Evolutionary conservation across 176 grass and related monocot species (phyloP), one percentile per base, ranked within the genome.

Genomic region (Aegilops speltoides): DNA sequence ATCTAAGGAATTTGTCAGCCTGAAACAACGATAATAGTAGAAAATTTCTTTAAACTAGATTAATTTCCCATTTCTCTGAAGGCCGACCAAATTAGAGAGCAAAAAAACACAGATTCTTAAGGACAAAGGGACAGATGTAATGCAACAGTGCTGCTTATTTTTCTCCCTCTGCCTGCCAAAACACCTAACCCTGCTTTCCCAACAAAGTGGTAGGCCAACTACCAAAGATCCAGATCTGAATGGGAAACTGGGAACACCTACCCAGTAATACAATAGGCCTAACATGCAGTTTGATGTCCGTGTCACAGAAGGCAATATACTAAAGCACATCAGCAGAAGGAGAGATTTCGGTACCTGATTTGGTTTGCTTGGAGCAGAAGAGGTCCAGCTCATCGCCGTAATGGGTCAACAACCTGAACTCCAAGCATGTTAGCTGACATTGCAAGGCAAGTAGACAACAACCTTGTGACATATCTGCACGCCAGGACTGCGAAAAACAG

Each of bases 121-220:
- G 29, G 77, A 54, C 23, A 79, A 33, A 79, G 16, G 68, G 80
- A 68, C 68, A 75, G 22, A 59, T 60, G 45, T 74, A 79, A 11
- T 41, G 2, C 40, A 41, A 41, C 2, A 41, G 0, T 86, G 64
- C 16, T 56, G 73, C 31, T 64, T 81, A 40, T 78, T 83, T 71
- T 64, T 76, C 41, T 76, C 23, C 40, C 31, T 78, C 52, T 70
- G 25, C 72, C 52, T 78, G 79, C 31, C 41, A 26, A 48, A 14
- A 22, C 54, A 64, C 32, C 73, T 57, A 80, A 66, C 79, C 1
- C 10, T 61, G n/a, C 33, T 79, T 87, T 76, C 76, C 74, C 66
- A 75, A 80, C 85, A 87, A 38, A 59, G 76, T 87, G 81, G 85
- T 69, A 80, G 83, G 68, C 85, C 60, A 84, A 76, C 89, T 12